Base-by-base conservation (phyloP, 805 yeast genomes). In the Starmerella bombi region DNA sequence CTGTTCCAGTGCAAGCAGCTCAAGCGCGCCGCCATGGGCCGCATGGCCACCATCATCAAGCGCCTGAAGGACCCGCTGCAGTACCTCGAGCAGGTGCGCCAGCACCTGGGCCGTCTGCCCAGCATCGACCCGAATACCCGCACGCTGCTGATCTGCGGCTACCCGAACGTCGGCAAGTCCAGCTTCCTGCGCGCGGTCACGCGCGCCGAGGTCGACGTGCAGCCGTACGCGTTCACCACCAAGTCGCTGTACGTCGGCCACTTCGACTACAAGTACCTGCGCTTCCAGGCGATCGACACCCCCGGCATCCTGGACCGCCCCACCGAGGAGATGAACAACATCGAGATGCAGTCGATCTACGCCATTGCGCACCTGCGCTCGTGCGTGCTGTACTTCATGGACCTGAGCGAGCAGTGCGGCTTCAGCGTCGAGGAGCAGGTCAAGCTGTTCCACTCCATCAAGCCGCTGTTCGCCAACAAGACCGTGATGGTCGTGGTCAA, bases 251-350 rank as follows among this genome's bases (percentile, higher is more conserved):
- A 84, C 56, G 99, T 91, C 44, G 99, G 99, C 52, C 99, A 91
- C 67, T 91, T 91, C 61, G 99, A 91, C 67, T 91, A 91, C 69
- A 91, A 91, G 67, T 93, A 91, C 63, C 69, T 91, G 58, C 73
- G 99, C 58, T 91, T 91, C 70, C 99, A 91, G 69, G 98, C 97
- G 42, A 91, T 91, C 59, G 99, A 91, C 65, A 91, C 98, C 29
- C 98, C 99, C 25, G 99, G 99, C 69, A 86, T 91, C 56, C 70
- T 91, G 61, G 99, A 91, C 65, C 77, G 97, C 63, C 98, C 98
- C 45, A 85, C 96, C 34, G 99, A 91, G 64, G 98, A 91, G 61
- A 91, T 91, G 99, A 91, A 91, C 70, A 91, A 91, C 65, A 91
- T 91, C 63, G 99, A 91, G 69, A 91, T 91, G 98, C 99, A 91